Conservation (phyloP, 306 rosid genomes). For the Canavalia ensiformis region DNA sequence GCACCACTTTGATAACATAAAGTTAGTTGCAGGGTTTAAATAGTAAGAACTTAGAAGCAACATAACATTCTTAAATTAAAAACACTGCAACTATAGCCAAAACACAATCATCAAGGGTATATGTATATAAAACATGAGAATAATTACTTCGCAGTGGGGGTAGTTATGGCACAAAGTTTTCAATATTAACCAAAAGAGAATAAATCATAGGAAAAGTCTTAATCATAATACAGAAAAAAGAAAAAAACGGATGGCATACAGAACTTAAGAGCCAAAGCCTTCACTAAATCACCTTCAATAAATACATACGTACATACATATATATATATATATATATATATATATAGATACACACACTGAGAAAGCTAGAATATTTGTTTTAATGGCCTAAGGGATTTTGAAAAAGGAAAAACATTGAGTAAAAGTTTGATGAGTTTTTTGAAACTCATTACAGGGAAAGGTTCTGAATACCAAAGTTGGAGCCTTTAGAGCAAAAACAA, state of each 20-base stretch:
- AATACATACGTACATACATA: background rate
- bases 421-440: background rate
- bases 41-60: background rate
- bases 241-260: background rate
- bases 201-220: background rate
- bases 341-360: background rate
- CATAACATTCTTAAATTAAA: background rate
- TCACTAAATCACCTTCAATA: background rate
- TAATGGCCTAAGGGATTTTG: conserved; percentile 6
- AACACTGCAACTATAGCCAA: background rate
- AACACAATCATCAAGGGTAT: background rate
- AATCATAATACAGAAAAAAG: background rate
- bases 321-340: background rate
- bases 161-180: background rate
- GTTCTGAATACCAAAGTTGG: background rate
- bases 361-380: conserved; percentile 1
- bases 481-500: conserved; percentile 26
- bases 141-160: background rate
- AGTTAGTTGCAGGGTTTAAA: background rate
- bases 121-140: background rate
- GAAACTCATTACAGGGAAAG: background rate
- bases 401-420: conserved; percentile 2
- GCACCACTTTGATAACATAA: background rate
- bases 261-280: background rate
- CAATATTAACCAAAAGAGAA: background rate